Conservation (phyloP, 768 basidiomycete genomes). For the Mycena indigotica region DNA sequence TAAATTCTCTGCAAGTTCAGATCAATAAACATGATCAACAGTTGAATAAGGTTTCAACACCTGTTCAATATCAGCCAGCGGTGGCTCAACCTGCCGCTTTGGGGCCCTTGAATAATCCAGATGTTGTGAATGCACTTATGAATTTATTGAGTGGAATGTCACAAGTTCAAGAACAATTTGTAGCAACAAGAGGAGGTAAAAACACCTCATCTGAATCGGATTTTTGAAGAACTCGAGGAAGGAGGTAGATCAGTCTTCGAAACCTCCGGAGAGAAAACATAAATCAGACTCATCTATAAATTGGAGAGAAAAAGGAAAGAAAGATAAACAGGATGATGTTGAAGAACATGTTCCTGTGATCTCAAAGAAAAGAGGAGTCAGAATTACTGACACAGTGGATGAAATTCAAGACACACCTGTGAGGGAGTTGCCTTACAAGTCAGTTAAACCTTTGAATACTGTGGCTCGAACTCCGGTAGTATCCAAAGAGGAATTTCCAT, state of each 20-base stretch:
- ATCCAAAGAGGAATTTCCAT: background rate
- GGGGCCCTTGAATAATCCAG: background rate
- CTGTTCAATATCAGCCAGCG: background rate
- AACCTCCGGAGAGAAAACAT: constrained; percentile 12
- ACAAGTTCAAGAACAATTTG: constrained; percentile 1
- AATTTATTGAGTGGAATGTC: constrained; percentile 4
- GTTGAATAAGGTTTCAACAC: background rate
- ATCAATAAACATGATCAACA: constrained; percentile 2
- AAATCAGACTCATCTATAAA: background rate
- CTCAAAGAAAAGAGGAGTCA: too few species aligned
- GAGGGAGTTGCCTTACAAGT: constrained; percentile 6
- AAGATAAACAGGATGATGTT: background rate
- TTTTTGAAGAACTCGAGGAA: constrained; percentile 14
- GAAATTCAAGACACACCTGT: background rate
- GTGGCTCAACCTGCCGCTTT: background rate
- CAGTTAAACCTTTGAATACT: constrained; percentile 3
- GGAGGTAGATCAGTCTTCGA: constrained; percentile 2
- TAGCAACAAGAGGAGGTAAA: constrained; percentile 4
- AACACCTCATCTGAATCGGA: background rate
- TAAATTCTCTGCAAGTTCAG: constrained; percentile 10
- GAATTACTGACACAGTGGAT: background rate
- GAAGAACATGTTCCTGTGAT: too few species aligned
- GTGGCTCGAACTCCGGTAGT: constrained; percentile 8
- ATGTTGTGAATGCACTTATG: constrained; percentile 1
- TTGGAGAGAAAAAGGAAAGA: constrained; percentile 1